Base-by-base conservation (phyloP, 2,329 filamentous ascomycete genomes). In the Aureobasidium leucospermi region DNA sequence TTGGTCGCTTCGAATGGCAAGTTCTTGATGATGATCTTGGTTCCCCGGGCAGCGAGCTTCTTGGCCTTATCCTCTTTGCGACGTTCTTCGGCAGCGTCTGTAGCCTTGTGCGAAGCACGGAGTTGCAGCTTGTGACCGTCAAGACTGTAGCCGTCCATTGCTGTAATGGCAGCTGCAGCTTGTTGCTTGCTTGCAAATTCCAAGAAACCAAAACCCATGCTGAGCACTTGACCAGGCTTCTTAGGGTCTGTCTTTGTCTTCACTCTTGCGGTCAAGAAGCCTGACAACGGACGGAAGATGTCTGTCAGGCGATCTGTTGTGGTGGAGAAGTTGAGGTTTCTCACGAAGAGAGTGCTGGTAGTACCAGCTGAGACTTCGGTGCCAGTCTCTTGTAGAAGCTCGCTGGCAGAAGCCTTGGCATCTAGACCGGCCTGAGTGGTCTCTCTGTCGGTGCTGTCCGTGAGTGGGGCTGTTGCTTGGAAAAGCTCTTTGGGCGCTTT, bases 1-100 rank as follows among this genome's bases (percentile, higher is more conserved):
- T 96, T 96, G 58, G 86, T 88, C 51, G 89, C 88, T 77, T 97
- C 90, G 78, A 99, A 99, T 19, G 94, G 93, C 74, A 99, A 78
- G 78, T 99, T 99, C 80, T 97, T 99, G 78, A 99, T 88, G 74
- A 97, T 87, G 70, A 99, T 88, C 81, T 97, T 97, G 49, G 92
- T 96, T 65, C 85, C 83, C 70, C 86, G 84, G 15, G 82, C 83
- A 28, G 89, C 85, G 53, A 83, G 76, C 74, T 93, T 95, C 80
- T 91, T 95, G 53, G 87, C 85, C 64, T 83, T 85, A 69, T 97
- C 91, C 65, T 93, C 87, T 65, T 87, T 87, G 64, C 88, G 85
- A 65, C 89, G 84, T 74, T 96, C 89, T 71, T 96, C 90, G 1
- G 89, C 92, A 16, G 90, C 90, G 75, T 97, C 92, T 60, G 86